A percentile compares a stretch with the other conserved stretches of the same genome.
Conservation (phyloP, 2,329 filamentous ascomycete species). For the Fusarium sp. region DNA sequence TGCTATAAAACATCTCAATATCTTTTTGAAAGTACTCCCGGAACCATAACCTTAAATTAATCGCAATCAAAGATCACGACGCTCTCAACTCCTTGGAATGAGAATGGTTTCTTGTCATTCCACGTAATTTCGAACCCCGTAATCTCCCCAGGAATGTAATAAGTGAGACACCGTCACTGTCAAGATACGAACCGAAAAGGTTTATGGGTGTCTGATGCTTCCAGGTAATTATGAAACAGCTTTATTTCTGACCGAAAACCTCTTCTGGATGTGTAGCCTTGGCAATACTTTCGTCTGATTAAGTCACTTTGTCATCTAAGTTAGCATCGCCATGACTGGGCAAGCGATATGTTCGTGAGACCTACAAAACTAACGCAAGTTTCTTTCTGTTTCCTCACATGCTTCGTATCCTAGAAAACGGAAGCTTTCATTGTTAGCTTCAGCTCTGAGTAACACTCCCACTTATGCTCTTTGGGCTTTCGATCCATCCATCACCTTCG, state of each 20-base stretch:
- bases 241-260: background rate
- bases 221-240: background rate
- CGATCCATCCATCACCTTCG: background rate
- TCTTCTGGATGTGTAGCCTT: background rate
- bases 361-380: conserved; percentile 6
- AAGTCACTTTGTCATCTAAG: background rate
- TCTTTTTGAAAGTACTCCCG: background rate
- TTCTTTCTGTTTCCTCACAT: background rate
- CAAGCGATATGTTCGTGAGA: conserved; percentile 13
- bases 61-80: conserved; percentile 4
- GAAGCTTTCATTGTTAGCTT: background rate
- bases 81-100: conserved; percentile 20
- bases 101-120: background rate
- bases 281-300: background rate
- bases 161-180: conserved; percentile 20
- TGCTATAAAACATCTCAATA: background rate
- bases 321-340: conserved; percentile 8
- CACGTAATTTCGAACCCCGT: conserved; percentile 5
- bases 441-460: background rate
- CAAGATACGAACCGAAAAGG: background rate
- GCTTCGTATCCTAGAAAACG: background rate
- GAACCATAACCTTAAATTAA: conserved; percentile 19
- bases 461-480: background rate
- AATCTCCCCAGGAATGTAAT: conserved; percentile 38
- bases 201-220: conserved; percentile 1